Conservation (phyloP, 129 eudicot species). For the Chrysanthemum lavandulifolium region DNA sequence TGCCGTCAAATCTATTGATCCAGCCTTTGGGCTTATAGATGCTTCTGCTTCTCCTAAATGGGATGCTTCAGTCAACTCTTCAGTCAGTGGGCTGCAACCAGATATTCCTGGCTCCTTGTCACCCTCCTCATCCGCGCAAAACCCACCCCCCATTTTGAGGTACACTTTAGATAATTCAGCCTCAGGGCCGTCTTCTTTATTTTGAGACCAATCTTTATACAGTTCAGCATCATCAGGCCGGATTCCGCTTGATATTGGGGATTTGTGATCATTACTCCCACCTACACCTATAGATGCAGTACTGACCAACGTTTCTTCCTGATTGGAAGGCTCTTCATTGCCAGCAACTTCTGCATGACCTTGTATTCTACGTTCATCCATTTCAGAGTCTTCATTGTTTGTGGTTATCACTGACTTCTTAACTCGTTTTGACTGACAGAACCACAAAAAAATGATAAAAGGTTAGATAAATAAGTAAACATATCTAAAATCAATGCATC, state of each 20-base stretch:
- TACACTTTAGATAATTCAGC: conserved; percentile 43
- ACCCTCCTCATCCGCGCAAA: conserved; percentile 72
- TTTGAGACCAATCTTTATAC: conserved; percentile 23
- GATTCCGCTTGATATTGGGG: conserved; percentile 23
- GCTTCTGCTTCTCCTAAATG: conserved; percentile 25
- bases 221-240: conserved; percentile 29
- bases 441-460: conserved; percentile 21
- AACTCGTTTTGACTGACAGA: conserved; percentile 60
- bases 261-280: conserved; percentile 8
- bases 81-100: conserved; percentile 23
- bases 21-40: conserved; percentile 20
- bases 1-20: background rate
- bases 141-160: conserved; percentile 77
- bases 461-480: background rate
- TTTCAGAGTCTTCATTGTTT: conserved; percentile 33
- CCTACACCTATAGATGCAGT: conserved; percentile 7
- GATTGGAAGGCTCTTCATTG: conserved; percentile 15
- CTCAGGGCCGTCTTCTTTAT: conserved; percentile 17
- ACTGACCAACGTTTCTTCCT: conserved; percentile 17
- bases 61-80: conserved; percentile 19
- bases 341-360: conserved; percentile 25
- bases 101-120: conserved; percentile 30
- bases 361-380: conserved; percentile 25
- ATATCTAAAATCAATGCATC: no score
- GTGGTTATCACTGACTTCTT: conserved; percentile 53